Conservation (phyloP, 2,329 filamentous ascomycete genomes). For the Cadophora gregata region DNA sequence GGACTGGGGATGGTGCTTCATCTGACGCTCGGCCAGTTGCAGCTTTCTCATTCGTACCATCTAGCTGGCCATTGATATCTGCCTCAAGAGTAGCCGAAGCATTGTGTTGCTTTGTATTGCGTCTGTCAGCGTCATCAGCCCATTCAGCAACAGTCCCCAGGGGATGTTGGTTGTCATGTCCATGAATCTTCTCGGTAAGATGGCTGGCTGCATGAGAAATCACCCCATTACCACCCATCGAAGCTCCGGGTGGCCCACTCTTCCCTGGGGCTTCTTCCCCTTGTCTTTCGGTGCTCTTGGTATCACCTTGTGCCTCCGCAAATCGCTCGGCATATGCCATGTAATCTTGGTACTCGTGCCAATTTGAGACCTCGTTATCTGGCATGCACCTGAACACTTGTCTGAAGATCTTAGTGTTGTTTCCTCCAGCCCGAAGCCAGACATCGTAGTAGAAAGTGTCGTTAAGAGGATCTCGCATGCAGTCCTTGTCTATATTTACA, state of each 20-base stretch:
- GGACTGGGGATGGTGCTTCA: slow-evolving; percentile 51
- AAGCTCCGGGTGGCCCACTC: slow-evolving; percentile 43
- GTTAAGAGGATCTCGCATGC: slow-evolving; percentile 90
- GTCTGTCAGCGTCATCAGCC: slow-evolving; percentile 37
- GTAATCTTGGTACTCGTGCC: slow-evolving; percentile 75
- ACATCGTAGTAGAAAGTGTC: slow-evolving; percentile 84
- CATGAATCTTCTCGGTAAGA: slow-evolving; percentile 38
- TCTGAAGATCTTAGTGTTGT: slow-evolving; percentile 94
- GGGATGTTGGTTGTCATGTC: slow-evolving; percentile 33
- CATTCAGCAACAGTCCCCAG: slow-evolving; percentile 40
- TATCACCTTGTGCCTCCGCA: slow-evolving; percentile 50
- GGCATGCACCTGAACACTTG: slow-evolving; percentile 97
- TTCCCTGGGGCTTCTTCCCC: slow-evolving; percentile 41
- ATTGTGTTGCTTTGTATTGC: slow-evolving; percentile 32
- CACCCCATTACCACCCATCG: slow-evolving; percentile 21
- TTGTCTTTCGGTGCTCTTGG: slow-evolving; percentile 43
- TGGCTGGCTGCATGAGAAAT: slow-evolving; percentile 32
- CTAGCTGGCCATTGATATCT: slow-evolving; percentile 34
- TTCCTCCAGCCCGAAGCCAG: slow-evolving; percentile 86
- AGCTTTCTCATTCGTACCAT: slow-evolving; percentile 38
- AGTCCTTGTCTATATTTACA: slow-evolving; percentile 82
- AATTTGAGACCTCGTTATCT: slow-evolving; percentile 90
- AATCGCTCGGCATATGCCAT: slow-evolving; percentile 78
- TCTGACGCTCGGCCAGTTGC: slow-evolving; percentile 29
- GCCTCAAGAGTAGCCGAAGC: slow-evolving; percentile 26